Base-by-base conservation (phyloP, 2,329 filamentous ascomycete genomes). In the Monilinia fructigena region DNA sequence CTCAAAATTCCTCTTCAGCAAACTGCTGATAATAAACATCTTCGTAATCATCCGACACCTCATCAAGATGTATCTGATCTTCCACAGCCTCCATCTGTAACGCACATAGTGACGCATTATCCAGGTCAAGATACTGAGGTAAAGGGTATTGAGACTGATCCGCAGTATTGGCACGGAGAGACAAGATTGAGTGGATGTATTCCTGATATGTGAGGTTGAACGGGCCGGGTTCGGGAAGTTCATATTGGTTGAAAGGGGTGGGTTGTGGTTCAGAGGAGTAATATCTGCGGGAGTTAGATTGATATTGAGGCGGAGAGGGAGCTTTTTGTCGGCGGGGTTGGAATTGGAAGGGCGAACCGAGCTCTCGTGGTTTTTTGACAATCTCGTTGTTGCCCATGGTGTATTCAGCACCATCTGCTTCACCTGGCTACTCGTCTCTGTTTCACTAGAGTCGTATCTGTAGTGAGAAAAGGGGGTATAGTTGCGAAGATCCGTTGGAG, bases 91-190 rank as follows among this genome's bases (percentile, higher is more conserved):
- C 2, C 47, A 50, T 23, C 8, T 23, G n/a, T 20, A 50, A 3
- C 0, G 47, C 47, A 1, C 1, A 20, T 2, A n/a, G 8, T 6
- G 5, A 1, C 20, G 8, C 1, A 48, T 48, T 8, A 1, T 48
- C 7, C 47, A 11, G 8, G 20, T 48, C 47, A 3, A 11, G 8
- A 10, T 10, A 10, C 6, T 6, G 20, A 8, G 47, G 47, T 0
- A 48, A 2, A 20, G 16, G 16, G 20, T 50, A 23, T 8, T n/a
- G 47, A 23, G 8, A n/a, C 8, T 4, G 20, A 11, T 48, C 20
- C 7, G 20, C 1, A 20, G 47, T 48, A 6, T 20, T 8, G 18
- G 8, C 7, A 3, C 20, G 47, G 1, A 48, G 20, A n/a, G 20
- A 7, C 1, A 48, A 8, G 7, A 48, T 23, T 20, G 20, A 8